Base-by-base conservation (phyloP, 2,329 filamentous ascomycete species). In the Colletotrichum tropicicola region DNA sequence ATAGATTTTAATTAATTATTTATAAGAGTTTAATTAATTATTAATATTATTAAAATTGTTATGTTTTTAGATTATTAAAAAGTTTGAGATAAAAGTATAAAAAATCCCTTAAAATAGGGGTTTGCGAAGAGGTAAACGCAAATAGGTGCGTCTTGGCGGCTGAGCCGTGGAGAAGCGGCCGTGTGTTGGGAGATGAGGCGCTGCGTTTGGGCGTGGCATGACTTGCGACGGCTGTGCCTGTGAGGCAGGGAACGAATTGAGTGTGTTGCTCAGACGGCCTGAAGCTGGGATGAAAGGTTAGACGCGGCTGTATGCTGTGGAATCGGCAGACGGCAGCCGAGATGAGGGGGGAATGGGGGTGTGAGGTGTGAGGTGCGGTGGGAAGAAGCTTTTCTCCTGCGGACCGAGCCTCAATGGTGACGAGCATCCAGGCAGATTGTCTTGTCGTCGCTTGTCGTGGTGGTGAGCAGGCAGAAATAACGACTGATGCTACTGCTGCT, bases 61-160 rank as follows among this genome's bases (percentile, higher is more conserved):
- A n/a, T n/a, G n/a, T n/a, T n/a, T n/a, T n/a, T n/a, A n/a, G n/a
- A n/a, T n/a, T n/a, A n/a, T n/a, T n/a, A n/a, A n/a, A n/a, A n/a
- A n/a, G n/a, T n/a, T n/a, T n/a, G n/a, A n/a, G n/a, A n/a, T n/a
- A n/a, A n/a, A n/a, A n/a, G n/a, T n/a, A n/a, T n/a, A n/a, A n/a
- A n/a, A n/a, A n/a, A n/a, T n/a, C n/a, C n/a, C n/a, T n/a, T n/a
- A n/a, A n/a, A n/a, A n/a, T n/a, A n/a, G n/a, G n/a, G n/a, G n/a
- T n/a, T n/a, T n/a, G n/a, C n/a, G n/a, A n/a, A n/a, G n/a, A n/a
- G n/a, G n/a, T n/a, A n/a, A n/a, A n/a, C n/a, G n/a, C n/a, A n/a
- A n/a, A n/a, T n/a, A n/a, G n/a, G 43, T 41, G 44, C 32, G 56
- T 35, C 60, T 54, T 48, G 56, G 48, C 60, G 13, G 32, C 27